Percentiles rank a stretch among this genome's conserved stretches.
Evolutionary conservation across 148 eudicot genomes (phyloP).

Genomic region (Amaranthus palmeri): DNA sequence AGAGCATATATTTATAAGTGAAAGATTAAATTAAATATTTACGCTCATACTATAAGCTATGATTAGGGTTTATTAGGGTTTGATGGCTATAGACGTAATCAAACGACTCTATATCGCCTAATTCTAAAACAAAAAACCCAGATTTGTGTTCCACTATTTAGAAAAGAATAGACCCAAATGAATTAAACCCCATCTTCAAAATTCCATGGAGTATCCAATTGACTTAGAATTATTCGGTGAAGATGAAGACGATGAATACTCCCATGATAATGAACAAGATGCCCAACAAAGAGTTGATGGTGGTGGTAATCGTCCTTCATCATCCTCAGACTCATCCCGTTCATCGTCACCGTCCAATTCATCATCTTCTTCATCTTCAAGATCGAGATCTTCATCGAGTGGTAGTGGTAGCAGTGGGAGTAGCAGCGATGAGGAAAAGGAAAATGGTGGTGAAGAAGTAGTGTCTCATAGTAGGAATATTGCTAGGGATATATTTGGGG

Average conservation of each 20-base stretch:
- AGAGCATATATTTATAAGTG: too few species aligned
- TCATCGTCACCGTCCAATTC: slow-evolving; percentile 62
- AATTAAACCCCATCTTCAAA: slow-evolving; percentile 12
- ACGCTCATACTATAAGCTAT: too few species aligned
- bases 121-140: background rate
- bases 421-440: slow-evolving; percentile 28
- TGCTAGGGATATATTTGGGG: slow-evolving; percentile 37
- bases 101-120: too few species aligned
- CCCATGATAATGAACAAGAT: slow-evolving; percentile 7
- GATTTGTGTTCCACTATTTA: background rate
- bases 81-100: too few species aligned
- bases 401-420: slow-evolving; percentile 41
- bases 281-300: slow-evolving; percentile 3
- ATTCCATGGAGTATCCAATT: slow-evolving; percentile 58
- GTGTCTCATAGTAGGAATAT: slow-evolving; percentile 28
- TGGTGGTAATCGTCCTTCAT: slow-evolving; percentile 32
- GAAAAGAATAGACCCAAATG: background rate
- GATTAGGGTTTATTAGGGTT: too few species aligned
- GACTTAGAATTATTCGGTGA: slow-evolving; percentile 72
- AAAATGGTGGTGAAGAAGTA: slow-evolving; percentile 29
- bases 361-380: slow-evolving; percentile 49
- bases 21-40: too few species aligned
- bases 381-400: slow-evolving; percentile 54
- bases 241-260: slow-evolving; percentile 37
- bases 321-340: slow-evolving; percentile 42